Conservation (phyloP, 192 early-diverging fungal species). For the Coemansia sp. region DNA sequence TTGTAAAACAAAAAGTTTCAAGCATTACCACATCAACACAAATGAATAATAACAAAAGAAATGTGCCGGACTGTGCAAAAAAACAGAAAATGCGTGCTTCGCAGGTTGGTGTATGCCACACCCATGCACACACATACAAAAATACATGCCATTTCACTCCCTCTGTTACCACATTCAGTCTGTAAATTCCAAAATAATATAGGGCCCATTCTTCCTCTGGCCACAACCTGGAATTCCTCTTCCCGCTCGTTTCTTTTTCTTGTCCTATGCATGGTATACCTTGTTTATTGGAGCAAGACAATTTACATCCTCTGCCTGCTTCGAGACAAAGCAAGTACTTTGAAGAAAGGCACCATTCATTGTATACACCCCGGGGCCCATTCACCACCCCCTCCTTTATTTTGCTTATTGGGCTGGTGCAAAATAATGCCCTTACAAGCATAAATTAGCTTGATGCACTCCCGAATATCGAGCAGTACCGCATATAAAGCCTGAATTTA, state of each 20-base stretch:
- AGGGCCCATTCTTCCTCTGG: not conserved
- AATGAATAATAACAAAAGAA: not conserved
- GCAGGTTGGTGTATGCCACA: not conserved
- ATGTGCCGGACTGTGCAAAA: not conserved
- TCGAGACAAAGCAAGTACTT: not conserved
- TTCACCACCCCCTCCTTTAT: not conserved
- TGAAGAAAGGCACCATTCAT: not conserved
- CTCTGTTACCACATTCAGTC: not conserved
- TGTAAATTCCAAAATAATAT: slow-evolving; percentile 6
- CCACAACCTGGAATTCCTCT: not conserved
- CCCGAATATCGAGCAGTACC: not conserved
- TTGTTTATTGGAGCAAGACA: not conserved
- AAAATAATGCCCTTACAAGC: not conserved
- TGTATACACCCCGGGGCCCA: not conserved
- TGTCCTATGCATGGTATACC: not conserved
- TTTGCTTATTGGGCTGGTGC: not conserved
- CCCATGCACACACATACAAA: not conserved
- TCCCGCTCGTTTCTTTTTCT: not conserved
- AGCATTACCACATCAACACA: not conserved
- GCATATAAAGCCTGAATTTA: slow-evolving; percentile 9
- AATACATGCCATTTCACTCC: not conserved
- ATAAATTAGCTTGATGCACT: slow-evolving; percentile 7
- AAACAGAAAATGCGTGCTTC: not conserved
- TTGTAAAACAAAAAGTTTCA: not conserved
- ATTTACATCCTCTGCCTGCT: not conserved